Conservation (phyloP, 768 basidiomycete species). For the Lentinula aciculospora region DNA sequence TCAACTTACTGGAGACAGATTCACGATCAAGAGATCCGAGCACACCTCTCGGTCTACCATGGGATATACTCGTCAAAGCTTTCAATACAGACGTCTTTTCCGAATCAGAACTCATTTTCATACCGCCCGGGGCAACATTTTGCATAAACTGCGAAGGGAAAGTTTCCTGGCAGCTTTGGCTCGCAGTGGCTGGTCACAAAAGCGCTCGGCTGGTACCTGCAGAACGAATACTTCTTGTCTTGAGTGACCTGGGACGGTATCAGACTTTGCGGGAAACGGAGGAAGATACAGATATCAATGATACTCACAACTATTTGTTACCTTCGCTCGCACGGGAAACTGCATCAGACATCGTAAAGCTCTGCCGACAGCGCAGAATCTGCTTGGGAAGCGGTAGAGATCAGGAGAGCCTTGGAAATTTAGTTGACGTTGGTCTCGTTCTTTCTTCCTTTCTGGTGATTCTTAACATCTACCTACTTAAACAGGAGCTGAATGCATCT, state of each 20-base stretch:
- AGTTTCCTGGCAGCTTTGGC: constrained; percentile 6
- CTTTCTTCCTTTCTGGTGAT: constrained; percentile 9
- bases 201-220: background rate
- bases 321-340: background rate
- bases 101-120: background rate
- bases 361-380: background rate
- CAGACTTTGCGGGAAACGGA: background rate
- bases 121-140: background rate
- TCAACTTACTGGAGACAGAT: constrained; percentile 7
- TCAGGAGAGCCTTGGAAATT: background rate
- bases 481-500: constrained; percentile 29
- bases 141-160: constrained; percentile 6
- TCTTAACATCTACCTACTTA: background rate
- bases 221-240: background rate
- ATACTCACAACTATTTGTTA: background rate
- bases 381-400: background rate
- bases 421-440: constrained; percentile 5
- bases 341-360: background rate
- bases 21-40: background rate
- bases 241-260: background rate
- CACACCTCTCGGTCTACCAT: background rate
- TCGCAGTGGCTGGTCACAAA: background rate
- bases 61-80: background rate
- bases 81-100: background rate
- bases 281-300: background rate